Evolutionary conservation across 208 protist genomes (phyloP).

Genomic region (Naegleria fowleri): DNA sequence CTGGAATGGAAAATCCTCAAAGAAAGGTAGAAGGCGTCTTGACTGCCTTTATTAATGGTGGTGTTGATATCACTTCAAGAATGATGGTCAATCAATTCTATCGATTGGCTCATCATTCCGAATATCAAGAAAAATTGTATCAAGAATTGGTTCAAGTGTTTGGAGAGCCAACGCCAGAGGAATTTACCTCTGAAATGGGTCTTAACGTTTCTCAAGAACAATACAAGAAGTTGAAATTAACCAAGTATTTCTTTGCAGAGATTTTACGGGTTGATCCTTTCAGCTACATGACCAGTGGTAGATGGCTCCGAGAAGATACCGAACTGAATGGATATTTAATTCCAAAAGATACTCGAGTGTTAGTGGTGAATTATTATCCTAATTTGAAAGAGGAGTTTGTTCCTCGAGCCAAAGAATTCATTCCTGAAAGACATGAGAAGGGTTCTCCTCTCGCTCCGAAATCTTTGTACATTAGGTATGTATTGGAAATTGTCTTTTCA

Average conservation of each 20-base stretch:
- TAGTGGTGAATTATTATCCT: not conserved
- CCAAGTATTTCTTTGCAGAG: not conserved
- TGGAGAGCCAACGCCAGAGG: not conserved
- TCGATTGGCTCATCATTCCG: not conserved
- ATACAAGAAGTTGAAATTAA: not conserved
- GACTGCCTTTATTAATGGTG: not conserved
- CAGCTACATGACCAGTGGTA: not conserved
- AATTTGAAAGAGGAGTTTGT: not conserved
- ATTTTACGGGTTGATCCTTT: not conserved
- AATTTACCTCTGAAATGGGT: not conserved
- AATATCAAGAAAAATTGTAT: not conserved
- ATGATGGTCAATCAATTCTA: not conserved
- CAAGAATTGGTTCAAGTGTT: not conserved
- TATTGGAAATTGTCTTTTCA: too few species aligned
- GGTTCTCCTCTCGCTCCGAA: not conserved
- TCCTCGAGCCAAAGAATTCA: not conserved
- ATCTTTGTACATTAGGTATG: too few species aligned
- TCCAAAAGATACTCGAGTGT: not conserved
- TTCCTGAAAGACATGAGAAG: constrained; percentile 8
- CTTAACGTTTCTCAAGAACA: not conserved
- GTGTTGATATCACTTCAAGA: not conserved
- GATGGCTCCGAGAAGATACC: not conserved
- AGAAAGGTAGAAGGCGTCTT: not conserved
- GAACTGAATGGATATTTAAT: not conserved
- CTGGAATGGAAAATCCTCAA: not conserved